A percentile compares a stretch with the other conserved stretches of the same genome.
Evolutionary conservation across 257 asterid species (phyloP).

Genomic region (Penstemon davidsonii): DNA sequence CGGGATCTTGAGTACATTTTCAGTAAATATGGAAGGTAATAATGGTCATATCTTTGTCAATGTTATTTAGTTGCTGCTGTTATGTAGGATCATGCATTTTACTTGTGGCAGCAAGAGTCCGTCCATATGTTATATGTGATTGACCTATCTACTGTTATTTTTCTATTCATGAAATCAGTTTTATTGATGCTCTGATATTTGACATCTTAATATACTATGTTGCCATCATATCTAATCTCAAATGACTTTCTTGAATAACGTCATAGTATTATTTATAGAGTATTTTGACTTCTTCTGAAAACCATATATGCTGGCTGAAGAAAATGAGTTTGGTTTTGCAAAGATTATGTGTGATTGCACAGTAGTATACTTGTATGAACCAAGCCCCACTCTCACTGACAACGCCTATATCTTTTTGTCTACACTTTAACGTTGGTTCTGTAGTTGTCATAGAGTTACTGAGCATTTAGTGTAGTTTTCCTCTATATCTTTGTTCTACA

Average conservation of each 20-base stretch:
- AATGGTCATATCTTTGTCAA: not conserved
- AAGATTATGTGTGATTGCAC: not conserved
- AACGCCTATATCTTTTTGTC: not conserved
- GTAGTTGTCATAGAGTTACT: not conserved
- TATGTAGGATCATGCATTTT: not conserved
- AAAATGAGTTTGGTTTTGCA: not conserved
- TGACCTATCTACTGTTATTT: not conserved
- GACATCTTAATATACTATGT: not conserved
- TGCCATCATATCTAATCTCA: conserved; percentile 3
- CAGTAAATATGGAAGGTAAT: conserved; percentile 73
- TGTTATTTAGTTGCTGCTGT: not conserved
- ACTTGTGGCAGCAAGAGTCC: not conserved
- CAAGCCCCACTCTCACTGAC: not conserved
- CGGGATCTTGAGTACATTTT: conserved; percentile 73
- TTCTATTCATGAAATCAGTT: not conserved
- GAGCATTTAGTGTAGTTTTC: not conserved
- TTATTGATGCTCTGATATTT: not conserved
- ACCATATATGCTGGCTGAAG: not conserved
- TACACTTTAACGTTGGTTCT: not conserved
- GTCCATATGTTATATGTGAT: not conserved
- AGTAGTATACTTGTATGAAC: too few relatives aligned
- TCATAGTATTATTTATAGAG: conserved; percentile 17
- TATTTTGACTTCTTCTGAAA: conserved; percentile 21
- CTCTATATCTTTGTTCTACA: conserved; percentile 6
- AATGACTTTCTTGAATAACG: not conserved